A percentile compares a stretch with the other conserved stretches of the same genome.
Evolutionary conservation across 768 basidiomycete species (phyloP).

Genomic region (Rhodosporidiobolus sp.): DNA sequence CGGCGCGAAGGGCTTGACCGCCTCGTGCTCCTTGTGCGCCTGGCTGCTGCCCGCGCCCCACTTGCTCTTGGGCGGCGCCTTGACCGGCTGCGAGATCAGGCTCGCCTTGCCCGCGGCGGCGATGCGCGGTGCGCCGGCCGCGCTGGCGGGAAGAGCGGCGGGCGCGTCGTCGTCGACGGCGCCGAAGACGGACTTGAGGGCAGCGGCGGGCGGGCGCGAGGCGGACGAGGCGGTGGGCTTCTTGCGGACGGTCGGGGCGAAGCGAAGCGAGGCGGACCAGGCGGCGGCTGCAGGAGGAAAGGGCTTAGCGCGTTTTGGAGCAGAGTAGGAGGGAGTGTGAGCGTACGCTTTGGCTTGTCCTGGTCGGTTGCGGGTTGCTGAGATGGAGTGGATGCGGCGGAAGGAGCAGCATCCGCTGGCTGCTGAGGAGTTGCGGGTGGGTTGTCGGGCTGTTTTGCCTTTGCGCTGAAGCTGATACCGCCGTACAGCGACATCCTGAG

Average conservation of each 20-base stretch:
- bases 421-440: not conserved
- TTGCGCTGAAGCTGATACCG: slow-evolving; percentile 16
- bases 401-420: not conserved
- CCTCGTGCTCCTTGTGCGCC: not conserved
- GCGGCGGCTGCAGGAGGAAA: slow-evolving; percentile 6
- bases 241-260: slow-evolving; percentile 34
- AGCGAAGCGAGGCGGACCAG: slow-evolving; percentile 38
- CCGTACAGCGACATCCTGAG: slow-evolving; percentile 28
- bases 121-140: not conserved
- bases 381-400: not conserved
- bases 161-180: slow-evolving; percentile 15
- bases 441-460: not conserved
- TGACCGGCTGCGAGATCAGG: slow-evolving; percentile 14
- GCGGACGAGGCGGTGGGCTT: slow-evolving; percentile 2
- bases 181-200: slow-evolving; percentile 16
- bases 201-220: not conserved
- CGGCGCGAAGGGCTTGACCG: slow-evolving; percentile 9
- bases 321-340: not conserved
- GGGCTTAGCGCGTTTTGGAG: not conserved
- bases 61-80: slow-evolving; percentile 15
- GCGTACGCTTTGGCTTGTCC: slow-evolving; percentile 26
- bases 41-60: slow-evolving; percentile 16
- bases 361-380: no score
- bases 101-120: slow-evolving; percentile 20
- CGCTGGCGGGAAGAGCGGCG: not conserved